phyloP scores from a whole-genome alignment of 768 basidiomycete genomes.

The Saitozyma podzolica region DNA sequence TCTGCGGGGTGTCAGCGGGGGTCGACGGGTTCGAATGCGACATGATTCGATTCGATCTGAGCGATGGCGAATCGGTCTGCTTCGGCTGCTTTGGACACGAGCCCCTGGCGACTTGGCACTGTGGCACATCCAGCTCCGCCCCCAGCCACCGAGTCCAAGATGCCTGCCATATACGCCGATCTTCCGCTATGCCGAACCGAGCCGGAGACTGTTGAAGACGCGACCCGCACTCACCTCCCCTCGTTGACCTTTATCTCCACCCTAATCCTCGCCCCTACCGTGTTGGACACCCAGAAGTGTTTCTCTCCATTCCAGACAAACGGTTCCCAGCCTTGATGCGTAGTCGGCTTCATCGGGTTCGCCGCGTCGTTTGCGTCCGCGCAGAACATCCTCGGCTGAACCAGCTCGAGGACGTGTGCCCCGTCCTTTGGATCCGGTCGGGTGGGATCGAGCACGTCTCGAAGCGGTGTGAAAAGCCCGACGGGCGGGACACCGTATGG shows the following conservation, averaged over 20 bases:
- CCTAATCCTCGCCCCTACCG: conserved; percentile 42
- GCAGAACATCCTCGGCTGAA: conserved; percentile 48
- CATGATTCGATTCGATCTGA: neutral
- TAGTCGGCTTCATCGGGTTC: conserved; percentile 43
- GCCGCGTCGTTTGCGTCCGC: conserved; percentile 48
- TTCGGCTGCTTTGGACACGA: too few relatives aligned
- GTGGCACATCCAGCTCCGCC: too few relatives aligned
- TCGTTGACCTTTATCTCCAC: conserved; percentile 48
- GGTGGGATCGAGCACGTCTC: conserved; percentile 40
- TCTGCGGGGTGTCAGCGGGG: conserved; percentile 12
- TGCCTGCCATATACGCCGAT: too few relatives aligned
- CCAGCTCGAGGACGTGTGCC: conserved; percentile 28
- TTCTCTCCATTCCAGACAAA: conserved; percentile 51
- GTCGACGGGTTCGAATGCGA: neutral
- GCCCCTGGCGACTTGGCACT: too few relatives aligned
- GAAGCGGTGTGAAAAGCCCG: conserved; percentile 38
- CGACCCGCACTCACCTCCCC: conserved; percentile 36
- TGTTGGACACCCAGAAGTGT: conserved; percentile 46
- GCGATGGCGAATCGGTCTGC: neutral
- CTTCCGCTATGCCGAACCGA: too few relatives aligned
- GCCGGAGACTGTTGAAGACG: too few relatives aligned
- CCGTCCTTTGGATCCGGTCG: conserved; percentile 31
- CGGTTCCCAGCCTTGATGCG: conserved; percentile 38
- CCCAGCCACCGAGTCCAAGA: too few relatives aligned
- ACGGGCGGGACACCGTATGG: conserved; percentile 36